These are phyloP conservation scores for Mycena rosella DNA, from an alignment of 768 basidiomycete species.

Conservation along the genomic window DNA sequence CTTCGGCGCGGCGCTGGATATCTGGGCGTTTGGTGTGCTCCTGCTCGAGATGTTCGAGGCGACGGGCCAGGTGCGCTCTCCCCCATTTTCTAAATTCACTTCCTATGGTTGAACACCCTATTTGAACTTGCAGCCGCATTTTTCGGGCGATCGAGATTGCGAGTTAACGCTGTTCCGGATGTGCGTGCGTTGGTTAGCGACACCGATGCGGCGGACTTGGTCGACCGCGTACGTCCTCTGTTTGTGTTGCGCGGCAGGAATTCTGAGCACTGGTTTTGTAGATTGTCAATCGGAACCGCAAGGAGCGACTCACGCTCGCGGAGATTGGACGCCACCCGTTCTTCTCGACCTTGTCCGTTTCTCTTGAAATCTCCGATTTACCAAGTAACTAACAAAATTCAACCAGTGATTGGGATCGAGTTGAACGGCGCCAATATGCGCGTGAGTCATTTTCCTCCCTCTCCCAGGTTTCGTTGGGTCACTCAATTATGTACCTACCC, in stretches of 20 bases:
- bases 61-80: slow-evolving; percentile 6
- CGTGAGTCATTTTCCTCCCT: background rate
- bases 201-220: background rate
- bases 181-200: background rate
- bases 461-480: no score
- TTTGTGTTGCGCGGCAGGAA: background rate
- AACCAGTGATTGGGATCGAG: background rate
- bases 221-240: background rate
- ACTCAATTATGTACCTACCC: no score
- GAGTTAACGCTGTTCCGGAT: background rate
- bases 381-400: no score
- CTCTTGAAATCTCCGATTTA: background rate
- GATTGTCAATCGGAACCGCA: slow-evolving; percentile 1
- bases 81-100: background rate
- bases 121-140: slow-evolving; percentile 1
- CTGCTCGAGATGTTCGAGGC: slow-evolving; percentile 33
- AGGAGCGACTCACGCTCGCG: background rate
- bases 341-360: background rate
- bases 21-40: slow-evolving; percentile 29
- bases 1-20: slow-evolving; percentile 14
- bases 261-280: background rate
- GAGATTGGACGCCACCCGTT: background rate
- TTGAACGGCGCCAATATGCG: background rate
- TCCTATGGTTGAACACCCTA: background rate
- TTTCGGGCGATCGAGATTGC: background rate